Percentiles rank a stretch among this genome's conserved stretches.
Evolutionary conservation across 2,329 filamentous ascomycete species (phyloP).

Genomic region (Rhynchosporium secalis): DNA sequence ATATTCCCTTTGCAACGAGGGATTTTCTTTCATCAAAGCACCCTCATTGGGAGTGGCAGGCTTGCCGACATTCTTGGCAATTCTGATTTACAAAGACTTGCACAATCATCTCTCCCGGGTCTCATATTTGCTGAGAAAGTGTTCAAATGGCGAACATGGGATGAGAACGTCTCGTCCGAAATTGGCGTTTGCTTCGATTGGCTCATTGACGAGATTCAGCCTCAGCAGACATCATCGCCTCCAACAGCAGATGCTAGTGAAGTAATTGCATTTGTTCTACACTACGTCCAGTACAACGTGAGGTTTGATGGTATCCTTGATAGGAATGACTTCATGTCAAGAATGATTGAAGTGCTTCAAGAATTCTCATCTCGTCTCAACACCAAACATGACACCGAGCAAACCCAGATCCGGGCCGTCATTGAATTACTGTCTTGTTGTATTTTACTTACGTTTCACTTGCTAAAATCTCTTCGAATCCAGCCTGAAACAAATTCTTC

Average conservation of each 20-base stretch:
- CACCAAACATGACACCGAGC: background rate
- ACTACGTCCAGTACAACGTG: constrained; percentile 37
- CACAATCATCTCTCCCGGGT: background rate
- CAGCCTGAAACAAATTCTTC: constrained; percentile 15
- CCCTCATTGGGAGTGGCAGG: constrained; percentile 56
- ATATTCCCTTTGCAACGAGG: constrained; percentile 57
- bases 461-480: constrained; percentile 46
- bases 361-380: constrained; percentile 32
- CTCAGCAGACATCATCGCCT: background rate
- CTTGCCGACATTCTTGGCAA: constrained; percentile 43
- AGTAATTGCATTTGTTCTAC: constrained; percentile 30
- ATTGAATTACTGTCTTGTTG: constrained; percentile 28
- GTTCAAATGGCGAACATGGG: constrained; percentile 58
- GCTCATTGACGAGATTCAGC: constrained; percentile 48
- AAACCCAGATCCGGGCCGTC: constrained; percentile 3
- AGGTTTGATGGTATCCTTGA: constrained; percentile 25
- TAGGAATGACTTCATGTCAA: constrained; percentile 31
- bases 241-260: constrained; percentile 18
- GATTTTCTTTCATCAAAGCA: constrained; percentile 60
- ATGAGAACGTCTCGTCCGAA: constrained; percentile 59
- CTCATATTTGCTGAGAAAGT: constrained; percentile 47
- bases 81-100: constrained; percentile 22
- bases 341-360: constrained; percentile 36
- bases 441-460: constrained; percentile 43
- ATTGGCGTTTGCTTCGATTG: constrained; percentile 62